Evolutionary conservation across 257 asterid genomes (phyloP), one percentile per base, ranked within the genome.

Genomic region (Scutellaria baicalensis): DNA sequence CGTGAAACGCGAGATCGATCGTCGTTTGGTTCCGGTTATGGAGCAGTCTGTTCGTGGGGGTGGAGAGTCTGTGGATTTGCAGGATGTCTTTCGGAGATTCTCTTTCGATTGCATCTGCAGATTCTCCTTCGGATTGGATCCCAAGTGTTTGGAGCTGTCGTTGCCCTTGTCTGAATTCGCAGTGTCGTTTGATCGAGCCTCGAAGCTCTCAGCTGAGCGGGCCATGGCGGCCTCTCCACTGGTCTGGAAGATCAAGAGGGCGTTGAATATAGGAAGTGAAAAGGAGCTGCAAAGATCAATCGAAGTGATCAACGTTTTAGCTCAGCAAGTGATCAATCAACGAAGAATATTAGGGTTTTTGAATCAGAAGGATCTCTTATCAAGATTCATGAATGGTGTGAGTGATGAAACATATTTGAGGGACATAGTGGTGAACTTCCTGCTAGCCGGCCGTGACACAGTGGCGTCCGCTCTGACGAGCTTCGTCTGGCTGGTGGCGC

Each of bases 51-150:
- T 38, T 12, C n/a, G 71, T 0, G 42, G 21, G 0, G 36, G 47
- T 33, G n/a, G 17, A 0, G 59, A 47, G 3, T 49, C 12, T 8
- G 57, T 79, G 8, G 87, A 82, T 44, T 65, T 79, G 40, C 87
- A 79, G 35, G 84, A 73, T 1, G 74, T 82, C 44, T 82, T 82
- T 17, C 66, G 76, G 9, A 17, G 82, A 21, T 79, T 79, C 7
- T 73, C 86, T 0, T 82, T 82, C 8, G 82, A 82, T 36, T 70
- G 70, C 7, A 79, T 79, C 4, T 82, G 84, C 16, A 38, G 78
- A 45, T 66, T 79, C 23, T 76, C 82, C 0, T 82, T 79, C 47
- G 84, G 86, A 8, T 13, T 82, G 14, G 86, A 82, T 57, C 82
- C 84, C 6, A 54, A 38, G 13, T 69, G 81, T 51, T 31, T 81